These are phyloP conservation scores for Bipolaris cookei DNA, from an alignment of 2,329 filamentous ascomycete species.

Conservation along the genomic window DNA sequence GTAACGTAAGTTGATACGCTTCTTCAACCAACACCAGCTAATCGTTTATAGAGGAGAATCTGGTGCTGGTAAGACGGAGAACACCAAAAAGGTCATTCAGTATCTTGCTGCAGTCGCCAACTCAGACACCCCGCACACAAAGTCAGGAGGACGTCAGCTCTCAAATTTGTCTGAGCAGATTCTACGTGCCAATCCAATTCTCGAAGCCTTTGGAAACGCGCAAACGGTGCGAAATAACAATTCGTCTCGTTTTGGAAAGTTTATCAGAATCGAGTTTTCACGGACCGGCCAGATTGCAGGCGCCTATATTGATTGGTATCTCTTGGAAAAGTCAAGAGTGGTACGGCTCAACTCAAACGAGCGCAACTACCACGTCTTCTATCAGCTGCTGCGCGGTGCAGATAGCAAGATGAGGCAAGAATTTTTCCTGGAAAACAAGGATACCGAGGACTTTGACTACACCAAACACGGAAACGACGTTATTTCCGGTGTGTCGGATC, in stretches of 20 bases:
- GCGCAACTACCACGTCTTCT: slow-evolving; percentile 97
- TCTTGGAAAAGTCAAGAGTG: slow-evolving; percentile 96
- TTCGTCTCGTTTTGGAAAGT: slow-evolving; percentile 97
- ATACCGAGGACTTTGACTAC: slow-evolving; percentile 88
- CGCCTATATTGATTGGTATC: slow-evolving; percentile 98
- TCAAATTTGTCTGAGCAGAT: slow-evolving; percentile 96
- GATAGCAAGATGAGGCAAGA: slow-evolving; percentile 74
- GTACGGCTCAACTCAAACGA: slow-evolving; percentile 86
- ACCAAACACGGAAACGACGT: slow-evolving; percentile 89
- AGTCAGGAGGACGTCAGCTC: slow-evolving; percentile 69
- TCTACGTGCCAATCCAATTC: slow-evolving; percentile 90
- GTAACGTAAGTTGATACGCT: slow-evolving; percentile 68
- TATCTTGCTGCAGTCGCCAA: slow-evolving; percentile 95
- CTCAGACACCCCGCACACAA: slow-evolving; percentile 70
- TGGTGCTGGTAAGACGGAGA: slow-evolving; percentile 97
- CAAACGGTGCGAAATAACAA: slow-evolving; percentile 99
- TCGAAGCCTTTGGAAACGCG: slow-evolving; percentile 97
- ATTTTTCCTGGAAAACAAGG: slow-evolving; percentile 75
- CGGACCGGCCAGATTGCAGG: slow-evolving; percentile 88
- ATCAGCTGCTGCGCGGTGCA: slow-evolving; percentile 89
- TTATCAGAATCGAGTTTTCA: slow-evolving; percentile 95
- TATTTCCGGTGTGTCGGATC: slow-evolving; percentile 88
- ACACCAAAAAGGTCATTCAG: slow-evolving; percentile 99
- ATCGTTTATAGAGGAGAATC: slow-evolving; percentile 73
- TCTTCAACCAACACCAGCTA: slow-evolving; percentile 14